Percentiles rank a stretch among this genome's conserved stretches.
Conservation (phyloP, 1,284 basidiomycete species). For the Hemileccinum hortonii region DNA sequence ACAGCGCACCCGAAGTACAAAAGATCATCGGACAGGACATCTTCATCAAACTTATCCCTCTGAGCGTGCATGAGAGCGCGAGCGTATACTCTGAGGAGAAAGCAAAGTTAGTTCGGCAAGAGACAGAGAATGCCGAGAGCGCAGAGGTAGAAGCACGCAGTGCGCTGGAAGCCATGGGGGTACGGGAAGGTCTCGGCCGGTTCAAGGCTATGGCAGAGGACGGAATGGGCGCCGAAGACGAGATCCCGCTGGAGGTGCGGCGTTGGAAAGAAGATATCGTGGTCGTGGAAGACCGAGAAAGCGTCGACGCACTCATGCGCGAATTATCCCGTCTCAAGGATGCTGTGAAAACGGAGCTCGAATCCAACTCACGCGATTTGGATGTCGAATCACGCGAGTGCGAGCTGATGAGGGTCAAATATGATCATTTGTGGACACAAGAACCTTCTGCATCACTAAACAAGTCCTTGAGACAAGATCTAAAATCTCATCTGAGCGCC, state of each 20-base stretch:
- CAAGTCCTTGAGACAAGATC: slow-evolving; percentile 71
- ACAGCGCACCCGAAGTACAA: slow-evolving; percentile 88
- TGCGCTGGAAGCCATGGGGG: slow-evolving; percentile 79
- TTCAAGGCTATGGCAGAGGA: slow-evolving; percentile 81
- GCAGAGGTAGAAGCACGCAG: slow-evolving; percentile 82
- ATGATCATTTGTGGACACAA: slow-evolving; percentile 88
- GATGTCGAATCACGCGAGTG: slow-evolving; percentile 82
- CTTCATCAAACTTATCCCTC: slow-evolving; percentile 85
- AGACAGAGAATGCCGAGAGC: slow-evolving; percentile 84
- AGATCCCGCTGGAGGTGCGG: slow-evolving; percentile 73
- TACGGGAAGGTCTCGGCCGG: slow-evolving; percentile 73
- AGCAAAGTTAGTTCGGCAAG: slow-evolving; percentile 89
- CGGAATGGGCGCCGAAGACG: slow-evolving; percentile 61
- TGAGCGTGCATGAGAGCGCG: slow-evolving; percentile 95
- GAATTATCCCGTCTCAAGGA: slow-evolving; percentile 67
- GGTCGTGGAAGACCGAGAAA: slow-evolving; percentile 62
- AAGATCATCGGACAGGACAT: slow-evolving; percentile 93
- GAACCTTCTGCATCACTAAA: slow-evolving; percentile 78
- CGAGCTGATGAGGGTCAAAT: slow-evolving; percentile 82
- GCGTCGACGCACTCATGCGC: slow-evolving; percentile 61
- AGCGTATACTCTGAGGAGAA: slow-evolving; percentile 99
- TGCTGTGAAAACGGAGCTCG: slow-evolving; percentile 60
- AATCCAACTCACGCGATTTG: slow-evolving; percentile 59
- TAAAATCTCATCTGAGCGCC: slow-evolving; percentile 76
- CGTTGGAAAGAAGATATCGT: slow-evolving; percentile 78